Base-by-base conservation (phyloP, 495 filamentous ascomycete species). In the Hypoxylon rickii region DNA sequence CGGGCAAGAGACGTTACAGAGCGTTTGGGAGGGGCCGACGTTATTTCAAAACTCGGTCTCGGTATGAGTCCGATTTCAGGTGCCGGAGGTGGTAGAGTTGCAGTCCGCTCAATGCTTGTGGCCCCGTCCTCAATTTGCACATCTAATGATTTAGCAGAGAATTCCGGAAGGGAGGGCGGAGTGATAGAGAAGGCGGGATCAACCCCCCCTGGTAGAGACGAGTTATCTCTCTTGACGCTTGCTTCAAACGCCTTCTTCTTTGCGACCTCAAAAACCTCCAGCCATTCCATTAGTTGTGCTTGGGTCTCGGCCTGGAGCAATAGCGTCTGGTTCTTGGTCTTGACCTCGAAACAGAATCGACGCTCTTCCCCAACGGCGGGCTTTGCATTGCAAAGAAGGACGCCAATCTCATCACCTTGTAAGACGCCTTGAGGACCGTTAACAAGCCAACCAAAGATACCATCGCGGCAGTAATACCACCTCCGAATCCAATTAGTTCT, bases 281-380 rank as follows among this genome's bases (percentile, higher is more conserved):
- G 84, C 94, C 94, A 98, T 51, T 93, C 90, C 54, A 87, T 88
- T 17, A 98, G 76, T 63, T 97, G 89, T 40, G 79, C 74, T 64
- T 97, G 94, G 0, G 90, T 96, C 67, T 97, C 95, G 3, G 94
- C 90, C 72, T 98, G 94, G 20, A 98, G 76, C 48, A 96, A 73
- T 34, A 96, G 85, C 40, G 84, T 92, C 62, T 86, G 89, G 63
- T 93, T 95, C 69, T 97, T 98, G 11, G 94, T 98, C 78, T 97
- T 98, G 61, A 98, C 91, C 72, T 97, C 95, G 65, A 97, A 98
- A 67, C 95, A 96, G 69, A 97, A 97, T 21, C 95, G 81, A 29
- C 94, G 83, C 60, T 98, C 94, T 68, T 98, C 94, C 61, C 91
- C 86, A 33, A 92, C 87, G 2, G 92, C 93, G 7, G 90, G 89